Evolutionary conservation across 2,329 filamentous ascomycete species (phyloP).

Genomic region (Thelonectria blattea): DNA sequence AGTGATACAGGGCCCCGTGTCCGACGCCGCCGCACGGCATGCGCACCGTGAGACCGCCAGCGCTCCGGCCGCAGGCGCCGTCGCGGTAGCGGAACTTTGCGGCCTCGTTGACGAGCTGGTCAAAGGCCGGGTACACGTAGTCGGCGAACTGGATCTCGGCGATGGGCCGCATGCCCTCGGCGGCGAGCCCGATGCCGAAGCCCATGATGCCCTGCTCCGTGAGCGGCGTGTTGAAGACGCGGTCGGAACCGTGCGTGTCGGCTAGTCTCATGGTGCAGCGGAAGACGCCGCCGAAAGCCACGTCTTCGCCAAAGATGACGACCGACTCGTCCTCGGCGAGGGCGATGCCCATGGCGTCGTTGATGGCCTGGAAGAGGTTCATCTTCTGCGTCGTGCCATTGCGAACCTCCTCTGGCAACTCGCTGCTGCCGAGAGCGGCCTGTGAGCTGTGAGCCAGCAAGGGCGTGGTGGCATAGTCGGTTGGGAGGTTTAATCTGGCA

Average conservation of each 20-base stretch:
- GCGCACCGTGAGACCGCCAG: slow-evolving; percentile 81
- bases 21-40: slow-evolving; percentile 93
- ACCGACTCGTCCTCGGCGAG: slow-evolving; percentile 84
- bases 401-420: slow-evolving; percentile 70
- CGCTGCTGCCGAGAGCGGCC: slow-evolving; percentile 71
- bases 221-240: slow-evolving; percentile 96
- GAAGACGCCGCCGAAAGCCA: slow-evolving; percentile 96
- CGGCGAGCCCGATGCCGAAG: slow-evolving; percentile 88
- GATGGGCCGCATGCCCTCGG: slow-evolving; percentile 89
- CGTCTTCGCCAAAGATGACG: slow-evolving; percentile 93
- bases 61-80: slow-evolving; percentile 61
- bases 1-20: slow-evolving; percentile 87
- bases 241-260: slow-evolving; percentile 82
- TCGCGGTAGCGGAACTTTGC: slow-evolving; percentile 86
- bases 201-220: slow-evolving; percentile 94
- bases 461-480: slow-evolving; percentile 84
- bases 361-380: slow-evolving; percentile 94
- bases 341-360: slow-evolving; percentile 83
- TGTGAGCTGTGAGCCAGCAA: slow-evolving; percentile 82
- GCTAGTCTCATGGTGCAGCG: slow-evolving; percentile 90
- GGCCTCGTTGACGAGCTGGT: slow-evolving; percentile 92
- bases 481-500: slow-evolving; percentile 78
- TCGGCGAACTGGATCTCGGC: slow-evolving; percentile 97
- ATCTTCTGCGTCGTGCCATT: slow-evolving; percentile 80
- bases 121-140: slow-evolving; percentile 91